Base-by-base conservation (phyloP, 805 yeast species). In the Metschnikowia noctiluminum region DNA sequence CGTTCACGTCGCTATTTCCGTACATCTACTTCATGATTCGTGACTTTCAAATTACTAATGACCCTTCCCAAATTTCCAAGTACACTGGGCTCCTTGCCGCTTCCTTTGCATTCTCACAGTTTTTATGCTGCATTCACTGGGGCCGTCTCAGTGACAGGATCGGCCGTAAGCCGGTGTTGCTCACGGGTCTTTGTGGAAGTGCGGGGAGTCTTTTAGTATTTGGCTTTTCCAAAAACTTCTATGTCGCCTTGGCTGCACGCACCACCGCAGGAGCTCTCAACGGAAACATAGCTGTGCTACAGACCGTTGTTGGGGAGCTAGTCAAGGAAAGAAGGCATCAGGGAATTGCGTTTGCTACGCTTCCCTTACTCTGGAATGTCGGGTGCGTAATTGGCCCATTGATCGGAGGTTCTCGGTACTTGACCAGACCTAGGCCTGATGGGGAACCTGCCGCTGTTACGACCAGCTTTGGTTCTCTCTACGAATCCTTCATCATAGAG, bases 381-480 rank as follows among this genome's bases (percentile, higher is more conserved):
- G 71, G 71, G 7, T 50, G 61, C 32, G 62, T 66, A 14, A 51
- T 66, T 14, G 71, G 71, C 1, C 71, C 71, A 2, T 55, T 61
- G 42, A 64, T 66, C 39, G 70, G 70, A 5, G 70, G 71, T 3
- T 62, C 64, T 7, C 49, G 46, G 35, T 60, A 56, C 47, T 56
- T 66, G 40, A 64, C 70, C 9, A 50, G 63, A n/a, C 69, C 71
- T 12, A 51, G 40, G 30, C 21, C 36, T 7, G 14, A 30, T 31
- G 45, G 12, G 28, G 45, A 14, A 6, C 34, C 35, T 10, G 45
- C 35, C 38, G 16, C 21, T 3, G 9, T 21, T 14, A 16, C 43
- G 28, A 11, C 42, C 3, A 41, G 37, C 11, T 3, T 40, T 28
- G 13, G 11, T 6, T 50, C 50, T 13, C 40, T 52, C 21, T 64